Evolutionary conservation across 2,329 filamentous ascomycete species (phyloP).

Genomic region (Pezicula rhizophila): DNA sequence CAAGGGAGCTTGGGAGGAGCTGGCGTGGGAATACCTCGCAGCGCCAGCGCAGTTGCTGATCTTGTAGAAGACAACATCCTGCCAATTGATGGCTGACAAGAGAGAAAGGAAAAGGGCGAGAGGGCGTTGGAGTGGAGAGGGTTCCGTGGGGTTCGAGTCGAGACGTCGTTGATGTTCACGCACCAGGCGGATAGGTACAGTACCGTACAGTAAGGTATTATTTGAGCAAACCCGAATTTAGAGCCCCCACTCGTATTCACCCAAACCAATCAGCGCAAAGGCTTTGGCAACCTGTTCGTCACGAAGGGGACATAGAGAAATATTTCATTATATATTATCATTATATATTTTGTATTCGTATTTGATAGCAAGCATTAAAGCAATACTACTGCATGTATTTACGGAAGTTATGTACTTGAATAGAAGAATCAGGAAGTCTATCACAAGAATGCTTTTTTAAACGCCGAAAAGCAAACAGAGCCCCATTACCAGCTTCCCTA

Average conservation of each 20-base stretch:
- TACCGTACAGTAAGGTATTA: no score
- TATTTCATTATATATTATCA: no score
- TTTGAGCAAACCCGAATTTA: no score
- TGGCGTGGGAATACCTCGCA: conserved; percentile 32
- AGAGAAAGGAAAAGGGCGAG: conserved; percentile 15
- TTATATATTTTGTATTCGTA: no score
- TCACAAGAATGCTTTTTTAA: not conserved
- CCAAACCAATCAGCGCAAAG: no score
- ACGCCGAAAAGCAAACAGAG: not conserved
- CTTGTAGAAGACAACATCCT: conserved; percentile 36
- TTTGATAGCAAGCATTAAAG: no score
- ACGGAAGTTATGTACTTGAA: not conserved
- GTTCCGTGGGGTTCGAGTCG: conserved; percentile 6
- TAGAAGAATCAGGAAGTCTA: not conserved
- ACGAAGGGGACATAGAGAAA: no score
- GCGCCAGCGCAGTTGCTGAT: conserved; percentile 35
- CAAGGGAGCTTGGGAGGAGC: not conserved
- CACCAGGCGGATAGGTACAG: no score
- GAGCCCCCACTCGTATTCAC: no score
- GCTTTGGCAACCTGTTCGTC: no score
- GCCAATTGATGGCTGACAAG: conserved; percentile 15
- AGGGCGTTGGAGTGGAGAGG: conserved; percentile 12
- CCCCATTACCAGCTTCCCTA: not conserved
- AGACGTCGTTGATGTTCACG: conserved; percentile 3
- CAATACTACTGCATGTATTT: not conserved